Conservation (phyloP, 2,329 filamentous ascomycete genomes). For the Paecilomyces fulvus region DNA sequence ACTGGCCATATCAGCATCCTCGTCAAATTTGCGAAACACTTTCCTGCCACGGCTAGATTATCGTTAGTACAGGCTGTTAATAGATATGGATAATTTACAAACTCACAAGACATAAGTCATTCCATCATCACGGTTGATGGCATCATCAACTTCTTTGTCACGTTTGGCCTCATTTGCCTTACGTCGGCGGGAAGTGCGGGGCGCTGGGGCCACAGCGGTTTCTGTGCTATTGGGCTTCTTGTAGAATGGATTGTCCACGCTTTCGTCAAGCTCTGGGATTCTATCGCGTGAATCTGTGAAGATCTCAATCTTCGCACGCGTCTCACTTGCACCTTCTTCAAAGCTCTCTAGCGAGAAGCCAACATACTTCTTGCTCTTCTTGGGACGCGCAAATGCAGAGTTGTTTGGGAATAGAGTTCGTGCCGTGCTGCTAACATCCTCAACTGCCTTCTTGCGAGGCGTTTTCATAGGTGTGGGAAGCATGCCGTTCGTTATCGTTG, state of each 20-base stretch:
- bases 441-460: conserved; percentile 46
- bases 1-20: conserved; percentile 31
- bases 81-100: conserved; percentile 1
- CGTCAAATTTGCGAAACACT: conserved; percentile 48
- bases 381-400: conserved; percentile 39
- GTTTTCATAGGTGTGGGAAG: conserved; percentile 56
- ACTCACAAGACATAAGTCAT: conserved; percentile 57
- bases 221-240: conserved; percentile 28
- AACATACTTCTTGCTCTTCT: conserved; percentile 38
- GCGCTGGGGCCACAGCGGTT: conserved; percentile 13
- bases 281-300: conserved; percentile 58
- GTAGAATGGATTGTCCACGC: conserved; percentile 49
- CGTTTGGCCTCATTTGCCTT: conserved; percentile 23
- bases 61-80: conserved; percentile 17
- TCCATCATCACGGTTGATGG: conserved; percentile 46
- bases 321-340: conserved; percentile 20
- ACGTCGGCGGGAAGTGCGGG: conserved; percentile 27
- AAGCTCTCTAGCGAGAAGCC: conserved; percentile 40
- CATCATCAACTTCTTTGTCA: conserved; percentile 41
- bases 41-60: conserved; percentile 51
- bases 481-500: conserved; percentile 35
- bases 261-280: conserved; percentile 45
- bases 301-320: conserved; percentile 43
- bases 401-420: conserved; percentile 44
- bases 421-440: conserved; percentile 40